A percentile compares a stretch with the other conserved stretches of the same genome.
Conservation (phyloP, 352 stramenopile species). For the Pythium angustatum region DNA sequence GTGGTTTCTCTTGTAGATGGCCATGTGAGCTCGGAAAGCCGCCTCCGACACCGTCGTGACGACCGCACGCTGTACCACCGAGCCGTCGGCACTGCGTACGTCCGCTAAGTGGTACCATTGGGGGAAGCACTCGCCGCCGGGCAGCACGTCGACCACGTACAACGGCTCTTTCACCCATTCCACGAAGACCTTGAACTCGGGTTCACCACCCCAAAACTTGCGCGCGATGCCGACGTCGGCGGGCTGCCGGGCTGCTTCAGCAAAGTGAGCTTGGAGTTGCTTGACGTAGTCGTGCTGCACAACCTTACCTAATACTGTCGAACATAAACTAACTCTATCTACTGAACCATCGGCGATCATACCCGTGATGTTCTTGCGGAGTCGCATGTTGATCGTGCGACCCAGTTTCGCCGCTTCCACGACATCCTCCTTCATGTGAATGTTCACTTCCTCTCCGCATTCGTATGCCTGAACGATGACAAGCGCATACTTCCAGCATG, state of each 20-base stretch:
- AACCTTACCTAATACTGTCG: neutral
- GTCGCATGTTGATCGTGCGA: neutral
- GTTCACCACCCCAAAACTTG: slow-evolving; percentile 8
- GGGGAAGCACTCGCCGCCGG: slow-evolving; percentile 1
- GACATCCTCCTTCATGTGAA: neutral
- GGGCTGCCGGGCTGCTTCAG: neutral
- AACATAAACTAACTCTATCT: neutral
- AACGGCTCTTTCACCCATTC: slow-evolving; percentile 1
- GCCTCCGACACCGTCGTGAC: neutral
- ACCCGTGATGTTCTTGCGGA: neutral
- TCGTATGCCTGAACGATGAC: neutral
- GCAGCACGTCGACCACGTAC: slow-evolving; percentile 10
- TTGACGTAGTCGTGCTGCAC: neutral
- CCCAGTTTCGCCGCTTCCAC: neutral
- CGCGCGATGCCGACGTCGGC: neutral
- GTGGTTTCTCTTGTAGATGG: neutral
- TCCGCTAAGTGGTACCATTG: slow-evolving; percentile 1
- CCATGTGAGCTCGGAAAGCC: neutral
- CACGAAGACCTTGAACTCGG: slow-evolving; percentile 11
- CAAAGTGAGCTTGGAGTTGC: slow-evolving; percentile 4
- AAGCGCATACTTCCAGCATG: slow-evolving; percentile 7
- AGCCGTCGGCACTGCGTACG: neutral
- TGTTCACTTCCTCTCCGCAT: neutral
- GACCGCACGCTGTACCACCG: neutral
- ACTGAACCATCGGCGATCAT: slow-evolving; percentile 2